Conservation (phyloP, 139 green algal genomes). For the Haematococcus sp. region DNA sequence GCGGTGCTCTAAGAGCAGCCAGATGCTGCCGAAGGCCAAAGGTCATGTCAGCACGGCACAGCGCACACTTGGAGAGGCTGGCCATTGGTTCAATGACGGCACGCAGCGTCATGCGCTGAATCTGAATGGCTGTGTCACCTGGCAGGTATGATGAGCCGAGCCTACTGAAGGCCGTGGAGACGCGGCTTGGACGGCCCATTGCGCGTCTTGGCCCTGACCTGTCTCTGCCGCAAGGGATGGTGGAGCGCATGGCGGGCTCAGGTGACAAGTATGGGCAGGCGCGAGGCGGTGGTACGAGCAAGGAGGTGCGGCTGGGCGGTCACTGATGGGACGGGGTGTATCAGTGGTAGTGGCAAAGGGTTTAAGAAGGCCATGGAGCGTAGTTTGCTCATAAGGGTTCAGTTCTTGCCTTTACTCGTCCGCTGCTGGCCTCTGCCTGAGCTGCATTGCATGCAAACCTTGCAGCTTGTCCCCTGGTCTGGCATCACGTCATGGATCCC, state of each 20-base stretch:
- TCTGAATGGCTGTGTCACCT: too few relatives aligned
- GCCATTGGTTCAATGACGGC: too few relatives aligned
- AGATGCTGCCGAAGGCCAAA: too few relatives aligned
- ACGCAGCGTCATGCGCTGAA: too few relatives aligned
- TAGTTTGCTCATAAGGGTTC: not conserved
- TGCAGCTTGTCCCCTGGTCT: too few relatives aligned
- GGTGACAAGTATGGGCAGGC: constrained; percentile 35
- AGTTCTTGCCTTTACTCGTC: not conserved
- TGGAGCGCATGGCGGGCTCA: constrained; percentile 4
- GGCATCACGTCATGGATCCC: too few relatives aligned
- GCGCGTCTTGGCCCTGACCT: constrained; percentile 55
- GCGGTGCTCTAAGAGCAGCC: too few relatives aligned
- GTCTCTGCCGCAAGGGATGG: constrained; percentile 46
- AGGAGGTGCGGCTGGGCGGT: constrained; percentile 16
- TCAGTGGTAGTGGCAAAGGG: not conserved
- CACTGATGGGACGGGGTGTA: constrained; percentile 7
- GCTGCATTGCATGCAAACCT: too few relatives aligned
- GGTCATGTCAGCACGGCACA: too few relatives aligned
- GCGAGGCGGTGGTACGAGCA: constrained; percentile 17
- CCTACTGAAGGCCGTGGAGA: constrained; percentile 65
- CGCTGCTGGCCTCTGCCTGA: too few relatives aligned
- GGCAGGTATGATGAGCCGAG: constrained; percentile 62
- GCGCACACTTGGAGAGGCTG: too few relatives aligned
- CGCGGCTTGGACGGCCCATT: constrained; percentile 47
- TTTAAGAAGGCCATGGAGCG: not conserved